phyloP scores from a whole-genome alignment of 148 eudicot species.

The Dianthus caryophyllus region DNA sequence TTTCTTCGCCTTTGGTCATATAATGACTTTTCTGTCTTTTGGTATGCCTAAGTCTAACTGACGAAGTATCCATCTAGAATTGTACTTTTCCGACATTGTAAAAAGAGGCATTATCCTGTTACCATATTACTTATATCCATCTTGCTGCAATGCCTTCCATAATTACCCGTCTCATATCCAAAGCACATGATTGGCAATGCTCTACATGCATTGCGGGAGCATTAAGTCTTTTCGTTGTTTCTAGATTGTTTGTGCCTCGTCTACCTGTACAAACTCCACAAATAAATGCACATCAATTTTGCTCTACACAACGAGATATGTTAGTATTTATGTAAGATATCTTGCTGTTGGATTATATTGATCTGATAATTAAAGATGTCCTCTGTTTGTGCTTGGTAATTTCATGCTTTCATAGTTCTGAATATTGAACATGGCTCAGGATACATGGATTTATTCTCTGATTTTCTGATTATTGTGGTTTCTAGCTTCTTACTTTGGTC shows the following conservation, averaged over 20 bases:
- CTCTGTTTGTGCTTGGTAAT: not conserved
- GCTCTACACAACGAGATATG: not conserved
- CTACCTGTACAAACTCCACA: not conserved
- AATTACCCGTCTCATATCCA: not conserved
- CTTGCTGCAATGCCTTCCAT: not conserved
- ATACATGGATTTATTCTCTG: not conserved
- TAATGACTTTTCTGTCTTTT: slow-evolving; percentile 3
- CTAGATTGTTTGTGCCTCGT: not conserved
- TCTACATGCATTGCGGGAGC: not conserved
- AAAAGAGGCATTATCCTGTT: not conserved
- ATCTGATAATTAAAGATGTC: no score
- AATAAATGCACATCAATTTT: not conserved
- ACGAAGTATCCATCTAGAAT: not conserved
- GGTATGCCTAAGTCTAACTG: not conserved
- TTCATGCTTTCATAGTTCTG: not conserved
- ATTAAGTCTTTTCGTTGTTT: not conserved
- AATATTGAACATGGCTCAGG: not conserved
- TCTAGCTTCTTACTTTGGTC: not conserved
- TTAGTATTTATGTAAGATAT: no score
- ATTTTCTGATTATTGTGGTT: not conserved
- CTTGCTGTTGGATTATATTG: no score
- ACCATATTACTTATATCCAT: not conserved
- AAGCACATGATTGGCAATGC: not conserved
- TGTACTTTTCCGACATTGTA: not conserved
- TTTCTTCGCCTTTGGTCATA: slow-evolving; percentile 3